These are phyloP conservation scores for Trichoderma atrobrunneum DNA, from an alignment of 2,329 filamentous ascomycete species.

Conservation along the genomic window DNA sequence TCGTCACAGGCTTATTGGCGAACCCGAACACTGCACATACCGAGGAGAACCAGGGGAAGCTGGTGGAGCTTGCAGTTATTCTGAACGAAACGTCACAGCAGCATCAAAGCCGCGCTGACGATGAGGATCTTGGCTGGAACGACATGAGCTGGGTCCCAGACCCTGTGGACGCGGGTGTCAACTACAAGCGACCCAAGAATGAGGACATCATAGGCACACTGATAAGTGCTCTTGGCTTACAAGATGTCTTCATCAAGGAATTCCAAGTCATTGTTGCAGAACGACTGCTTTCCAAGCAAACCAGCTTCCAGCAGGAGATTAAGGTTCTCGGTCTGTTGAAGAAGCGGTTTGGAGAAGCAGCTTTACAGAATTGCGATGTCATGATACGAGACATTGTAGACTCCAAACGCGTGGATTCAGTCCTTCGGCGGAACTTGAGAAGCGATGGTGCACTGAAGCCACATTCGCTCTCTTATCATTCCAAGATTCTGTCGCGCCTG, in stretches of 20 bases:
- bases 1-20: constrained; percentile 70
- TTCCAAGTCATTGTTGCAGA: constrained; percentile 88
- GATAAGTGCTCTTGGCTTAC: constrained; percentile 81
- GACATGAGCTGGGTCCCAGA: constrained; percentile 94
- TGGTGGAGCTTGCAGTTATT: constrained; percentile 65
- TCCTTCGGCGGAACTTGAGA: constrained; percentile 52
- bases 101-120: constrained; percentile 51
- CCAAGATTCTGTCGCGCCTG: constrained; percentile 84
- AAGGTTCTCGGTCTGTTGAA: constrained; percentile 85
- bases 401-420: constrained; percentile 68
- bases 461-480: constrained; percentile 53
- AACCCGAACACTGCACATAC: constrained; percentile 54
- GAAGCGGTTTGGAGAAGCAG: constrained; percentile 78
- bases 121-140: constrained; percentile 79
- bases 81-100: constrained; percentile 60
- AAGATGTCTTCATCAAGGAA: constrained; percentile 91
- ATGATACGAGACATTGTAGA: constrained; percentile 95
- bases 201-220: constrained; percentile 91
- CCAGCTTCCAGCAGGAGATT: constrained; percentile 73
- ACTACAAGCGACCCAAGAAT: constrained; percentile 84
- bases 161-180: constrained; percentile 86
- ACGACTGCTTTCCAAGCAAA: constrained; percentile 65
- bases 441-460: constrained; percentile 19
- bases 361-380: constrained; percentile 90
- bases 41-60: constrained; percentile 46